Evolutionary conservation across 805 yeast species (phyloP).

Genomic region (Saturnispora saitoi): DNA sequence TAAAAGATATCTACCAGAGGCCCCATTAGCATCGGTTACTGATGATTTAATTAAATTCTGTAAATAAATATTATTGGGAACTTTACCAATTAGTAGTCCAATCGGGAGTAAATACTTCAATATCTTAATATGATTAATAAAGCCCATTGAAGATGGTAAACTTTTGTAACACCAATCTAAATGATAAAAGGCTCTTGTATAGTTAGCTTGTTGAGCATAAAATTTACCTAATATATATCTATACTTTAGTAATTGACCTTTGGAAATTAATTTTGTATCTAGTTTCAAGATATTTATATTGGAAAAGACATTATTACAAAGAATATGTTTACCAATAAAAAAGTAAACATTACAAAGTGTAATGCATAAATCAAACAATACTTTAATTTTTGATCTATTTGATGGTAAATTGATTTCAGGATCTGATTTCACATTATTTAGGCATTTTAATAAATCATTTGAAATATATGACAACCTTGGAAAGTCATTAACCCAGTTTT

Average conservation of each 20-base stretch:
- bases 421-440: conserved; percentile 43
- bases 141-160: conserved; percentile 21
- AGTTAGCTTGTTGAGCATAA: conserved; percentile 44
- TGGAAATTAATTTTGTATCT: conserved; percentile 33
- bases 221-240: conserved; percentile 46
- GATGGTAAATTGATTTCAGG: conserved; percentile 28
- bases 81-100: conserved; percentile 43
- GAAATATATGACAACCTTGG: conserved; percentile 43
- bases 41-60: conserved; percentile 11
- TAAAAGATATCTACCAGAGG: conserved; percentile 15
- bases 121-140: conserved; percentile 29
- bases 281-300: conserved; percentile 47
- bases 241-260: conserved; percentile 41
- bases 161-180: conserved; percentile 41
- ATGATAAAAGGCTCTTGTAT: conserved; percentile 39
- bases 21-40: conserved; percentile 6
- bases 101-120: conserved; percentile 44
- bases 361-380: conserved; percentile 41
- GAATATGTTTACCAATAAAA: conserved; percentile 43
- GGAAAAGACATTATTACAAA: conserved; percentile 54
- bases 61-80: conserved; percentile 31
- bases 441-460: conserved; percentile 37
- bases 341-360: conserved; percentile 45
- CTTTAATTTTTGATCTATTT: conserved; percentile 32
- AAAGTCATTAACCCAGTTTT: conserved; percentile 24